phyloP scores from a whole-genome alignment of 345 rosid species.

The Salix udensis region DNA sequence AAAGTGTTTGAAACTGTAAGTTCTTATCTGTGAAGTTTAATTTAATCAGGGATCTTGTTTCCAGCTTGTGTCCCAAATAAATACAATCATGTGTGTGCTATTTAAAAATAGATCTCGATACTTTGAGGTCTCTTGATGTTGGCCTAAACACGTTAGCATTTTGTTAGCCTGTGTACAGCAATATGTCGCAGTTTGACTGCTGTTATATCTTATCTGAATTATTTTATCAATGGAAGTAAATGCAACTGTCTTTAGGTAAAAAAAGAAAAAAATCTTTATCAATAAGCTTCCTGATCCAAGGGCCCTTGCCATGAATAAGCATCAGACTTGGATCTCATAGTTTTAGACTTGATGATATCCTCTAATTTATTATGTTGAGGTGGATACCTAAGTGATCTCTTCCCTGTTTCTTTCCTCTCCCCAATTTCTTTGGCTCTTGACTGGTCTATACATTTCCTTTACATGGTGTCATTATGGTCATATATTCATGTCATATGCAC shows the following conservation, averaged over 20 bases:
- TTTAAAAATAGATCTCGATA: background rate
- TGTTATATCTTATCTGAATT: background rate
- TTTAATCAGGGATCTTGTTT: background rate
- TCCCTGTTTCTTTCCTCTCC: background rate
- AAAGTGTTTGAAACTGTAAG: conserved; percentile 98
- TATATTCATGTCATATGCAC: background rate
- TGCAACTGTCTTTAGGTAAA: background rate
- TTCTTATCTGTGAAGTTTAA: conserved; percentile 1
- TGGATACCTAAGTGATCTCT: background rate
- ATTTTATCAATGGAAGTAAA: background rate
- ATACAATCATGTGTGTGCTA: background rate
- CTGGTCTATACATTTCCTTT: background rate
- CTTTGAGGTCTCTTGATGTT: background rate
- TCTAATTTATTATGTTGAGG: background rate
- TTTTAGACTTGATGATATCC: background rate
- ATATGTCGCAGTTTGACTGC: background rate
- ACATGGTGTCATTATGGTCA: background rate
- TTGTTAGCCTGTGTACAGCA: background rate
- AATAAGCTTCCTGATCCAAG: background rate
- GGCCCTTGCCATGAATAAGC: background rate
- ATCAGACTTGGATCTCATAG: background rate
- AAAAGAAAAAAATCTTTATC: background rate
- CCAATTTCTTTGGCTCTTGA: background rate
- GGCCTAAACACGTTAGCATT: background rate
- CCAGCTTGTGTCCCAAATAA: background rate